phyloP scores from a whole-genome alignment of 2,329 filamentous ascomycete species.

The Hortaea sp. region DNA sequence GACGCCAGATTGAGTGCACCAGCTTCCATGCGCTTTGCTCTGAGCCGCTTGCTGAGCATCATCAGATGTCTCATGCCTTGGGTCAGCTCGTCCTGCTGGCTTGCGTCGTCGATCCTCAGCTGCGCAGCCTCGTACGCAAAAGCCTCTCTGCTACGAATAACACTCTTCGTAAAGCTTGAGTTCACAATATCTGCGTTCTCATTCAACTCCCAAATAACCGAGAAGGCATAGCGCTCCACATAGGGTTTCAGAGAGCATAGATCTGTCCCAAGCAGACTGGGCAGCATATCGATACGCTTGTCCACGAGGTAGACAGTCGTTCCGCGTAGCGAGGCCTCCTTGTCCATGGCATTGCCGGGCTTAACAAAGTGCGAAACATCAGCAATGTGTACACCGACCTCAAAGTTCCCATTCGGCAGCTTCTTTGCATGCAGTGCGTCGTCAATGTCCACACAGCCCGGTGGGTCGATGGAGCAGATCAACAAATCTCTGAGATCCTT shows the following conservation, averaged over 20 bases:
- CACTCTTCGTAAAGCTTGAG: constrained; percentile 89
- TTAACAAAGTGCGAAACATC: constrained; percentile 99
- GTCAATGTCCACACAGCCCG: constrained; percentile 95
- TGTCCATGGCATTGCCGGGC: constrained; percentile 93
- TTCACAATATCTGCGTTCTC: constrained; percentile 74
- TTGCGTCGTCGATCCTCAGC: constrained; percentile 78
- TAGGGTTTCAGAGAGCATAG: constrained; percentile 94
- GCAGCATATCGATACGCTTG: constrained; percentile 99
- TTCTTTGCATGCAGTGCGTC: constrained; percentile 83
- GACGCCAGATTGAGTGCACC: constrained; percentile 91
- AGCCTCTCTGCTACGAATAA: constrained; percentile 90
- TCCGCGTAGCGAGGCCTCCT: constrained; percentile 83
- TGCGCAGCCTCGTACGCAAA: constrained; percentile 98
- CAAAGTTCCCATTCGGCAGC: constrained; percentile 84
- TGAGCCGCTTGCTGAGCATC: constrained; percentile 81
- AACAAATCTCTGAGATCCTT: constrained; percentile 75
- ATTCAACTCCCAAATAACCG: constrained; percentile 66
- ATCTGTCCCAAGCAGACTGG: constrained; percentile 89
- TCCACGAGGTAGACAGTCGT: constrained; percentile 97
- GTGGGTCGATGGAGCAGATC: constrained; percentile 94
- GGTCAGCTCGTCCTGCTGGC: constrained; percentile 82
- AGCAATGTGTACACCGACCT: constrained; percentile 96
- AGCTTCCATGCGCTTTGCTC: constrained; percentile 91
- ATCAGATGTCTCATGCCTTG: constrained; percentile 79
- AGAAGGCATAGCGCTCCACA: constrained; percentile 62